Conservation (phyloP, 192 early-diverging fungal species). For the Diversispora epigaea region DNA sequence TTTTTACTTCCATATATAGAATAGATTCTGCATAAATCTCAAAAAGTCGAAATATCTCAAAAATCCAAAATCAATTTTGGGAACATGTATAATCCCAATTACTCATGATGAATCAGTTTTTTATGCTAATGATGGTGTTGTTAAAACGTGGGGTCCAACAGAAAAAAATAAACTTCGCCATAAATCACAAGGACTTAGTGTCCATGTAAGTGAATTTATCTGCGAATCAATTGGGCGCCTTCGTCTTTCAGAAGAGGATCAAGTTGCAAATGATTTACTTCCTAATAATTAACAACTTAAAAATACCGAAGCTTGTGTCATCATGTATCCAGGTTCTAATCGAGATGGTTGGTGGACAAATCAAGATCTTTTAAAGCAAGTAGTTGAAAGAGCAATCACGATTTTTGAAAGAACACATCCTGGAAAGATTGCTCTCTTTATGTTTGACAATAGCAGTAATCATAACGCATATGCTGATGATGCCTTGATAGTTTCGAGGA, state of each 20-base stretch:
- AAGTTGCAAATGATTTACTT: too few species aligned
- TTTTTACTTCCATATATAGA: too few species aligned
- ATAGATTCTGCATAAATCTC: too few species aligned
- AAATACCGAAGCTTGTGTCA: constrained; percentile 2
- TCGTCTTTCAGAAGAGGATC: not conserved
- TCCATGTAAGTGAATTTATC: constrained; percentile 5
- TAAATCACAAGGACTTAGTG: not conserved
- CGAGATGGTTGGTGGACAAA: constrained; percentile 8
- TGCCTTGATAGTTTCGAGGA: constrained; percentile 26
- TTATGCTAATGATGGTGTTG: too few species aligned
- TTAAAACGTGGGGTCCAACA: too few species aligned
- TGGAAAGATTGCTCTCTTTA: too few species aligned
- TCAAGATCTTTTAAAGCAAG: constrained; percentile 24
- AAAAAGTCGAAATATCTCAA: too few species aligned
- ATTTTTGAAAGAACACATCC: constrained; percentile 29
- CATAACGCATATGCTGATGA: constrained; percentile 33
- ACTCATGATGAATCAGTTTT: too few species aligned
- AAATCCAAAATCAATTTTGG: too few species aligned
- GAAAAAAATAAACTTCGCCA: too few species aligned
- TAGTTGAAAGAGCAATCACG: constrained; percentile 14
- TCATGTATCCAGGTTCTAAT: not conserved
- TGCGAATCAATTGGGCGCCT: not conserved
- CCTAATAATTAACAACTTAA: too few species aligned
- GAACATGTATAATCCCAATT: too few species aligned
- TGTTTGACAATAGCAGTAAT: constrained; percentile 36